Base-by-base conservation (phyloP, 352 stramenopile species). In the Pythium aquatile region DNA sequence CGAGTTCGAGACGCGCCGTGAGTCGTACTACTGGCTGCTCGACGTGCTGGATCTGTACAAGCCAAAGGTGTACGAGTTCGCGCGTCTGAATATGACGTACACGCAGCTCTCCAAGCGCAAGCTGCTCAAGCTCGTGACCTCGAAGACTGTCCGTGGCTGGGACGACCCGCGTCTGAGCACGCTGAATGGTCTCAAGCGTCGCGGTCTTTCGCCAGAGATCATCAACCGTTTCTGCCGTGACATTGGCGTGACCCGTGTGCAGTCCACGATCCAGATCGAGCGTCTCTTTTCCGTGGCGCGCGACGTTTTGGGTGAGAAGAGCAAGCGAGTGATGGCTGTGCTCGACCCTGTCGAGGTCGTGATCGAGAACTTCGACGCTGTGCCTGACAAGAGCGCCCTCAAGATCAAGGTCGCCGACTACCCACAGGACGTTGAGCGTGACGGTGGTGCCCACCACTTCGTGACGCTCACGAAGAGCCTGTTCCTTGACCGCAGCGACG, bases 1-100 rank as follows among this genome's bases (percentile, higher is more conserved):
- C 61, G 98, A 99, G 79, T 99, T 99, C 75, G 97, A 99, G 81
- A 99, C 94, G 20, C 87, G 97, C 14, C 88, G 97, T 42, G 97
- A 99, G 75, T 98, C 94, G 37, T 99, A 99, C 81, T 99, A 99
- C 81, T 99, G 98, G 97, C 90, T 99, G 49, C 80, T 99, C 54
- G 77, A 98, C 78, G 93, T 91, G 56, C 75, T 99, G 10, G 91
- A 98, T 48, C 83, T 99, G 73, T 99, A 98, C 79, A 96, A 98
- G 70, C 96, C 98, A 49, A 98, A 98, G 66, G 93, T 98, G 68
- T 98, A 98, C 76, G 96, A 98, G 76, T 98, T 98, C 66, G 92
- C 96, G 6, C 83, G 98, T 29, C 85, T 99, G 14, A 98, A 98
- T 57, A 96, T 99, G 70, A 97, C 97, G 33, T 98, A 99, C 81